Evolutionary conservation across 2,329 filamentous ascomycete species (phyloP).

Genomic region (Pyrenochaeta sp.): DNA sequence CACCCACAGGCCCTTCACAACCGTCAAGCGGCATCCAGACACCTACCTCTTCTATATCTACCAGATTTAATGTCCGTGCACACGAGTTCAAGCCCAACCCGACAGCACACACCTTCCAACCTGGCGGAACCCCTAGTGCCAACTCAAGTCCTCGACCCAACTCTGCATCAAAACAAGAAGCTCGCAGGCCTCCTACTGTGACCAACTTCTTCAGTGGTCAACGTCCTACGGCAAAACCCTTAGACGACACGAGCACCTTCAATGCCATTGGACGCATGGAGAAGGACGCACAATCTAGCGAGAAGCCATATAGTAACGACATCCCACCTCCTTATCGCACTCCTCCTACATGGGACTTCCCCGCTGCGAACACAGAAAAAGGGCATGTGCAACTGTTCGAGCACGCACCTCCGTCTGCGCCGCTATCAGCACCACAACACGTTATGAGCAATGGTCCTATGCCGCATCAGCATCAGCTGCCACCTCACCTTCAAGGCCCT

Average conservation of each 20-base stretch:
- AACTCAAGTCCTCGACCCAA: conserved; percentile 75
- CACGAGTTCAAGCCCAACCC: conserved; percentile 87
- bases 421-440: conserved; percentile 71
- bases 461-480: conserved; percentile 84
- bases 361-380: conserved; percentile 75
- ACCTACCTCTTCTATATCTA: conserved; percentile 61
- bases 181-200: conserved; percentile 45
- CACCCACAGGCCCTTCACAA: conserved; percentile 74
- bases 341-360: conserved; percentile 80
- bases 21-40: conserved; percentile 61
- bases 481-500: conserved; percentile 78
- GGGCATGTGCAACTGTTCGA: conserved; percentile 85
- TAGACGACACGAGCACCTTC: conserved; percentile 64
- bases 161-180: conserved; percentile 42
- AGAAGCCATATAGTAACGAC: conserved; percentile 73
- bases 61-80: conserved; percentile 68
- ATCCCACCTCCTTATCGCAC: conserved; percentile 87
- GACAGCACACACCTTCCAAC: conserved; percentile 82
- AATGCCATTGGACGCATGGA: conserved; percentile 75
- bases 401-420: conserved; percentile 62
- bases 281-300: conserved; percentile 64
- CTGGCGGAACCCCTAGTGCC: conserved; percentile 67
- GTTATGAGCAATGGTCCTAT: conserved; percentile 70
- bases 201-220: conserved; percentile 70
- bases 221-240: conserved; percentile 67